Conservation (phyloP, 2,329 filamentous ascomycete genomes). For the Colletotrichum tofieldiae region DNA sequence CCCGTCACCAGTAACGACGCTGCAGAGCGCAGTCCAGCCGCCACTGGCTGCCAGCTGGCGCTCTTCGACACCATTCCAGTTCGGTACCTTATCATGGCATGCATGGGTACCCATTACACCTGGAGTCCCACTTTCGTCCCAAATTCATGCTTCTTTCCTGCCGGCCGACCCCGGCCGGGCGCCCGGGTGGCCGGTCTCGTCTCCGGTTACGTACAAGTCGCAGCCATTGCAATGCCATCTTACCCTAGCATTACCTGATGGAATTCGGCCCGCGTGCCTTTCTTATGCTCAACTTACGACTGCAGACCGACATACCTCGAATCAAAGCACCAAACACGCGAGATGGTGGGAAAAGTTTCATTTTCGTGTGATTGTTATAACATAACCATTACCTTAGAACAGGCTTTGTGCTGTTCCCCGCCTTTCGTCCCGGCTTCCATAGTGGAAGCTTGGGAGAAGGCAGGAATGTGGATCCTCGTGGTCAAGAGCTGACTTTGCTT, state of each 20-base stretch:
- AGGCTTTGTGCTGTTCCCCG: slow-evolving; percentile 26
- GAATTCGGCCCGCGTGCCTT: neutral
- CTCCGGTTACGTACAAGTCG: slow-evolving; percentile 28
- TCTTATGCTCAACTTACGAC: neutral
- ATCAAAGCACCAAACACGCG: neutral
- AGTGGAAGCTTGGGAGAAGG: neutral
- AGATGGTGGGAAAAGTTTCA: neutral
- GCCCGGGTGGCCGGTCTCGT: slow-evolving; percentile 20
- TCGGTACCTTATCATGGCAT: neutral
- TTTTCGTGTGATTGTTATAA: slow-evolving; percentile 25
- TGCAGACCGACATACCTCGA: neutral
- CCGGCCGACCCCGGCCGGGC: slow-evolving; percentile 19
- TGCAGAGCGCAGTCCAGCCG: neutral
- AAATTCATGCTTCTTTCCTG: slow-evolving; percentile 21
- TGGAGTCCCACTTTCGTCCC: neutral
- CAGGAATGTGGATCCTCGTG: slow-evolving; percentile 7
- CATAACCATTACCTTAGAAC: slow-evolving; percentile 38
- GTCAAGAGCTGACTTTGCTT: slow-evolving; percentile 7
- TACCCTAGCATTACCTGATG: slow-evolving; percentile 8
- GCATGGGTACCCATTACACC: neutral
- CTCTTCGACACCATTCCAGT: neutral
- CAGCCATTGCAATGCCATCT: slow-evolving; percentile 3
- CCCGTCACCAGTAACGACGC: neutral
- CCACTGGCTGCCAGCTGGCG: neutral
- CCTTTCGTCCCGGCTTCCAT: neutral